Evolutionary conservation across 345 rosid genomes (phyloP).

Genomic region (Punica granatum): DNA sequence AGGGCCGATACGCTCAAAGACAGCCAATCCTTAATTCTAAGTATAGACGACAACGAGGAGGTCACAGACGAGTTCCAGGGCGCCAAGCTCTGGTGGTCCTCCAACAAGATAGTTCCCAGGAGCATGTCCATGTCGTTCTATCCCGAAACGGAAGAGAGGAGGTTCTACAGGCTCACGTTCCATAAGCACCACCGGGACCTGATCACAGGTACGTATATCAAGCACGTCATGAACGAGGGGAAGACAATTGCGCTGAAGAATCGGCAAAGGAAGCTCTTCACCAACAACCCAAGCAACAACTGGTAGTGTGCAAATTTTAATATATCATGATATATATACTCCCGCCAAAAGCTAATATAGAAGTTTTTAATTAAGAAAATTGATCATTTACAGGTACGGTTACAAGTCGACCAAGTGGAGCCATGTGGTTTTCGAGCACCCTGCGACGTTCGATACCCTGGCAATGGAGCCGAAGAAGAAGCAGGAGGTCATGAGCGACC

Average conservation of each 20-base stretch:
- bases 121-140: not conserved
- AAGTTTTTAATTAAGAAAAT: no score
- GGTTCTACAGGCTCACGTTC: constrained; percentile 11
- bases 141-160: not conserved
- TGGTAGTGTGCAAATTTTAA: not conserved
- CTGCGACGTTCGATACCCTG: constrained; percentile 16
- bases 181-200: constrained; percentile 8
- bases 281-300: not conserved
- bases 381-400: not conserved
- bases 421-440: constrained; percentile 21
- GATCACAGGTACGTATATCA: constrained; percentile 1
- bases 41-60: constrained; percentile 19
- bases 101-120: not conserved
- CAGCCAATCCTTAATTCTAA: constrained; percentile 8
- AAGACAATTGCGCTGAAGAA: constrained; percentile 7
- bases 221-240: constrained; percentile 8
- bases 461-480: constrained; percentile 18
- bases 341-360: no score
- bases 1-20: constrained; percentile 12
- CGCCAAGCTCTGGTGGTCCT: constrained; percentile 13
- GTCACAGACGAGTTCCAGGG: constrained; percentile 12
- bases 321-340: not conserved
- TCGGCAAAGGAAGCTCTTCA: constrained; percentile 14
- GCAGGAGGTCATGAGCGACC: constrained; percentile 12
- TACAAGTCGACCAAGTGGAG: constrained; percentile 11